These are phyloP conservation scores for Sutorius eximius DNA, from an alignment of 1,284 basidiomycete species.

Conservation along the genomic window DNA sequence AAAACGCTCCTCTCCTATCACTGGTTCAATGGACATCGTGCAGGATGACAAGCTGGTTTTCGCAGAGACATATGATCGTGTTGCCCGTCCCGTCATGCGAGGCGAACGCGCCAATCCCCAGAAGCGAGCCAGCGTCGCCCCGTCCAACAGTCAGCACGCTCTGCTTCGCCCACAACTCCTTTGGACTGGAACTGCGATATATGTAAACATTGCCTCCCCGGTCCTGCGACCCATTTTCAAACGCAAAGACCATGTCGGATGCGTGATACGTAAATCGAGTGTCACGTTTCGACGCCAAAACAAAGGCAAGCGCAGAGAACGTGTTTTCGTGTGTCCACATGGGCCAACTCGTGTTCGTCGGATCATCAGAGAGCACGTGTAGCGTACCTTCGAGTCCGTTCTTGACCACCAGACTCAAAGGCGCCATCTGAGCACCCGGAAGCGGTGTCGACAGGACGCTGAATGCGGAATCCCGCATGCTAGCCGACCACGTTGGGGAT, in stretches of 20 bases:
- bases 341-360: conserved; percentile 17
- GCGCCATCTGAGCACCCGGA: conserved; percentile 43
- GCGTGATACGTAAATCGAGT: conserved; percentile 79
- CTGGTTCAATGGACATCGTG: conserved; percentile 40
- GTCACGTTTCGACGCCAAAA: conserved; percentile 91
- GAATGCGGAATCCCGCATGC: conserved; percentile 43
- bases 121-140: conserved; percentile 65
- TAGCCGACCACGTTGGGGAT: conserved; percentile 40
- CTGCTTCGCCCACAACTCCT: conserved; percentile 69
- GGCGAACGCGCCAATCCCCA: conserved; percentile 70
- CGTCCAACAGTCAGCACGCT: conserved; percentile 73
- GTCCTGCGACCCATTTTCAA: conserved; percentile 70
- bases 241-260: conserved; percentile 63
- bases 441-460: conserved; percentile 63
- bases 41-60: conserved; percentile 72
- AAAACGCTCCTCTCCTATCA: conserved; percentile 12
- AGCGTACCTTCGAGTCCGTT: conserved; percentile 81
- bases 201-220: conserved; percentile 82
- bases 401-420: conserved; percentile 66
- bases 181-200: conserved; percentile 59
- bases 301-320: conserved; percentile 88
- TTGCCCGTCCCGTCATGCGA: conserved; percentile 26
- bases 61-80: conserved; percentile 73
- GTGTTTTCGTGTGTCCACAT: conserved; percentile 79
- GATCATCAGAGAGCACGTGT: conserved; percentile 48